phyloP scores from a whole-genome alignment of 179 eudicot genomes.

The Beta corolliflora region DNA sequence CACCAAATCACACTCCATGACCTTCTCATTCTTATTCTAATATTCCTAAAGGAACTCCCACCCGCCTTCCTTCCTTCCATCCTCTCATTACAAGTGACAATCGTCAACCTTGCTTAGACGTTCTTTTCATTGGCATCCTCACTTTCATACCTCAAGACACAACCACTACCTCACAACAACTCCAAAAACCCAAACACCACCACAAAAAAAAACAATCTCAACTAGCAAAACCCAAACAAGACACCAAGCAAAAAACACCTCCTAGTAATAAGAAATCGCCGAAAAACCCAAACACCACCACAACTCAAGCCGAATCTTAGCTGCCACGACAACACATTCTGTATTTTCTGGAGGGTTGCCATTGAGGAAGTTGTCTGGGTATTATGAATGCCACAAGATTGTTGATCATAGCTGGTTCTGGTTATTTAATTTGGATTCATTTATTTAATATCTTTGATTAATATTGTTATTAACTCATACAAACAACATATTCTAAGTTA shows the following conservation, averaged over 20 bases:
- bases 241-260: not conserved
- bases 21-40: too few relatives aligned
- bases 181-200: too few relatives aligned
- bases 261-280: too few relatives aligned
- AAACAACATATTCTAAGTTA: too few relatives aligned
- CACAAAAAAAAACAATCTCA: too few relatives aligned
- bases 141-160: constrained; percentile 21
- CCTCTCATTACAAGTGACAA: too few relatives aligned
- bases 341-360: constrained; percentile 65
- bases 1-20: too few relatives aligned
- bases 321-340: constrained; percentile 20
- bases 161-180: too few relatives aligned
- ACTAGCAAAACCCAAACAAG: not conserved
- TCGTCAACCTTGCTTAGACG: not conserved
- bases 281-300: not conserved
- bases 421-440: not conserved
- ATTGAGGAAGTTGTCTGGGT: constrained; percentile 80
- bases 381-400: constrained; percentile 81
- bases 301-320: constrained; percentile 25
- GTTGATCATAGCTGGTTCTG: constrained; percentile 83
- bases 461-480: too few relatives aligned
- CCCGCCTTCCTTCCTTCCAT: too few relatives aligned
- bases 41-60: too few relatives aligned
- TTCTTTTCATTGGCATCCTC: constrained; percentile 40
- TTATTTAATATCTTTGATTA: too few relatives aligned